Conservation (phyloP, 176 grass and related monocot species). For the Dendrocalamus sinicus region DNA sequence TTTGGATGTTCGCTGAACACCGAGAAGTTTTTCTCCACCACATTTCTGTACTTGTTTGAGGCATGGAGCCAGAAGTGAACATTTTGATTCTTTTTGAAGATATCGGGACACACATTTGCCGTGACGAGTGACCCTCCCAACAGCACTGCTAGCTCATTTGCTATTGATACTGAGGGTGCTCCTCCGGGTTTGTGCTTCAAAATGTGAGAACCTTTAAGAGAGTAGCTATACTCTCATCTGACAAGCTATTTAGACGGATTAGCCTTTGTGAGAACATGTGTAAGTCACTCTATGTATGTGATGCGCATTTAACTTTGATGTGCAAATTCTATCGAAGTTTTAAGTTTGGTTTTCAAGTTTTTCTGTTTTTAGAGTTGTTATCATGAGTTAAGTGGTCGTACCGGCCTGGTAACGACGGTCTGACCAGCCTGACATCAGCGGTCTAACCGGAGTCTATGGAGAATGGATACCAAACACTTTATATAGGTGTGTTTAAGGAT, state of each 20-base stretch:
- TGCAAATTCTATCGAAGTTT: no score
- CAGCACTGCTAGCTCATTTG: background rate
- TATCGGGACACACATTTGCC: slow-evolving; percentile 2
- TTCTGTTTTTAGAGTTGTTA: no score
- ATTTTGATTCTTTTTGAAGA: slow-evolving; percentile 35
- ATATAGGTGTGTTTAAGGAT: no score
- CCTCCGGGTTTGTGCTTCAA: slow-evolving; percentile 32
- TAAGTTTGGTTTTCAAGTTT: no score
- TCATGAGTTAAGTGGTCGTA: no score
- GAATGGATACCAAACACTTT: no score
- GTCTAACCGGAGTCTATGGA: no score
- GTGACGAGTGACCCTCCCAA: slow-evolving; percentile 23
- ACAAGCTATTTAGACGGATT: slow-evolving; percentile 6
- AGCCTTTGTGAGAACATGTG: background rate
- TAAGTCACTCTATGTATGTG: no score
- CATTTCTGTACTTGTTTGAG: background rate
- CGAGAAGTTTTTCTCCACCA: background rate
- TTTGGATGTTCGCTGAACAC: slow-evolving; percentile 36
- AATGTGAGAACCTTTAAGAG: slow-evolving; percentile 46
- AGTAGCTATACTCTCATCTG: slow-evolving; percentile 34
- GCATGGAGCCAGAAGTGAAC: background rate
- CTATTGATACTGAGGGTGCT: slow-evolving; percentile 12
- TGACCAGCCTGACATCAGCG: no score
- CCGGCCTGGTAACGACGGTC: no score
- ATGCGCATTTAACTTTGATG: no score